Conservation (phyloP, 2,329 filamentous ascomycete species). For the Escovopsis sp. region DNA sequence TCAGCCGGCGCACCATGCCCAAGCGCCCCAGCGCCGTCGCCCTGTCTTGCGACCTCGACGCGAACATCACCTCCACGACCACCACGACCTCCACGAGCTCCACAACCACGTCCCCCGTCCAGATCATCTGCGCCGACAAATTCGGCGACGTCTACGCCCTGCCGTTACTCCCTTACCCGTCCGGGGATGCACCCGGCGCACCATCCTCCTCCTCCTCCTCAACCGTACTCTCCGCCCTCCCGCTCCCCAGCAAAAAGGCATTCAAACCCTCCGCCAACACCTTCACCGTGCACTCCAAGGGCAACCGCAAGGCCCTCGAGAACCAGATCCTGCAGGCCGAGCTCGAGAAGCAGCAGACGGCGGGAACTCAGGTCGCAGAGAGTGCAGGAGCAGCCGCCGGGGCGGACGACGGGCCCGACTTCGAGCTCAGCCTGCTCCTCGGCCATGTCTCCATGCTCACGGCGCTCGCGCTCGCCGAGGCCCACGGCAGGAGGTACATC, state of each 20-base stretch:
- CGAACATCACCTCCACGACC: no score
- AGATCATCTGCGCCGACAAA: conserved; percentile 78
- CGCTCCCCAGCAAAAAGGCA: conserved; percentile 12
- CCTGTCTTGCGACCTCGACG: no score
- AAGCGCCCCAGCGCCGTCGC: conserved; percentile 71
- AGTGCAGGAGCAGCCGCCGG: conserved; percentile 6
- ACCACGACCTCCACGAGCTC: no score
- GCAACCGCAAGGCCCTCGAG: conserved; percentile 44
- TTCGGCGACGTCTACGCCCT: conserved; percentile 92
- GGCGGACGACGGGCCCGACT: conserved; percentile 29
- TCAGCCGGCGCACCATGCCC: conserved; percentile 68
- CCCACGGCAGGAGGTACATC: conserved; percentile 30
- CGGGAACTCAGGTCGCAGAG: no score
- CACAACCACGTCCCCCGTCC: conserved; percentile 55
- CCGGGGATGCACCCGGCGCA: no score
- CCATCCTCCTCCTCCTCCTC: conserved; percentile 5
- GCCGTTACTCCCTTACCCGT: conserved; percentile 48
- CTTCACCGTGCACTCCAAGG: conserved; percentile 47
- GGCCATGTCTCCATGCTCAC: conserved; percentile 95
- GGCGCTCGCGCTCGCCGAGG: conserved; percentile 43
- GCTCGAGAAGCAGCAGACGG: conserved; percentile 9
- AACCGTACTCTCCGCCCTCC: conserved; percentile 6
- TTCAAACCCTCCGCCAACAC: conserved; percentile 37
- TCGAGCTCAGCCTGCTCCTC: conserved; percentile 65
- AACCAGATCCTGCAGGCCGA: conserved; percentile 37